Conservation (phyloP, 192 early-diverging fungal genomes). For the Linnemannia elongata region DNA sequence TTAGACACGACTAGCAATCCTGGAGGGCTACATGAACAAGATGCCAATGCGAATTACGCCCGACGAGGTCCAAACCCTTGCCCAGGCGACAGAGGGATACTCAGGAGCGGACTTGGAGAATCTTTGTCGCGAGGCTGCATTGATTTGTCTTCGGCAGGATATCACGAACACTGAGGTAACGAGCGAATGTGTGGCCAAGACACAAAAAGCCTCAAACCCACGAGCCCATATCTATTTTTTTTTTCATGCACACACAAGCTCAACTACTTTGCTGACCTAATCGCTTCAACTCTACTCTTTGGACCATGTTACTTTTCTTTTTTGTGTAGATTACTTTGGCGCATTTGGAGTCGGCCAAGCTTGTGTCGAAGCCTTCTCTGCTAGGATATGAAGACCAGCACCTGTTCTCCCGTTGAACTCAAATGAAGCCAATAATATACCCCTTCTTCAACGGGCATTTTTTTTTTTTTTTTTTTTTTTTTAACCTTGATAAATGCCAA, state of each 20-base stretch:
- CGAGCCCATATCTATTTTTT: neutral
- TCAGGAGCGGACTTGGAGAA: constrained; percentile 87
- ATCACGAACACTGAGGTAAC: constrained; percentile 67
- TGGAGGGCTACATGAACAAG: constrained; percentile 67
- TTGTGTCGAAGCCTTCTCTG: constrained; percentile 36
- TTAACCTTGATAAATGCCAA: neutral
- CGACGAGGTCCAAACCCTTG: constrained; percentile 62
- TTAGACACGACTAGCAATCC: constrained; percentile 69
- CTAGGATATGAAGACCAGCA: constrained; percentile 23
- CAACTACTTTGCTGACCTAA: neutral
- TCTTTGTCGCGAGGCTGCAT: constrained; percentile 85
- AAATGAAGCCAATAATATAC: neutral
- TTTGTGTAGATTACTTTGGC: constrained; percentile 17
- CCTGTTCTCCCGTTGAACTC: constrained; percentile 12
- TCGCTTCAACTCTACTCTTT: neutral
- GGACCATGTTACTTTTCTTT: neutral
- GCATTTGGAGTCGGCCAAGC: constrained; percentile 40
- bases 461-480: neutral
- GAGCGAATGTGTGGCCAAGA: neutral
- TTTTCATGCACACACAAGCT: neutral
- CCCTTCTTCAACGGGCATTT: neutral
- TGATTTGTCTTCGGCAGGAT: constrained; percentile 73
- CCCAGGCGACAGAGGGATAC: constrained; percentile 67
- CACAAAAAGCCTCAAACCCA: neutral
- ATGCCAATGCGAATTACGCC: constrained; percentile 66